These are phyloP conservation scores for Gyromitra esculenta DNA, from an alignment of 2,329 filamentous ascomycete species.

Conservation along the genomic window DNA sequence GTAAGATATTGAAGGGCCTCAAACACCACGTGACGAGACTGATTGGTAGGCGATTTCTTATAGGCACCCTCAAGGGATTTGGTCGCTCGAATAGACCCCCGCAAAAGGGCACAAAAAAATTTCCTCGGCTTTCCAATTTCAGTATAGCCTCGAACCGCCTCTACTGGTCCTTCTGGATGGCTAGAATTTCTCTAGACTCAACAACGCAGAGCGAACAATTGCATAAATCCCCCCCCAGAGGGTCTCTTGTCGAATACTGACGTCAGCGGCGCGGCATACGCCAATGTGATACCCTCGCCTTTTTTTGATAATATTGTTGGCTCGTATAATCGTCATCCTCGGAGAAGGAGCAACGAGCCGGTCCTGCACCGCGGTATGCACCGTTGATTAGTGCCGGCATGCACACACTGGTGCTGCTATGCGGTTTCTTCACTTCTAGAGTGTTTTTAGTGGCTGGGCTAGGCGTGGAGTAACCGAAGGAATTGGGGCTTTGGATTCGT, in stretches of 20 bases:
- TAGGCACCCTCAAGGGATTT: conserved; percentile 24
- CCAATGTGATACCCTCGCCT: conserved; percentile 18
- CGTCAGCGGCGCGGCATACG: background rate
- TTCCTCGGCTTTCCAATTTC: background rate
- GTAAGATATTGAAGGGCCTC: background rate
- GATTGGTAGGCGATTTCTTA: conserved; percentile 16
- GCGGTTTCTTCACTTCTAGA: background rate
- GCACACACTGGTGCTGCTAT: background rate
- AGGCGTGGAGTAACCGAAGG: conserved; percentile 1
- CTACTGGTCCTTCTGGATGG: background rate
- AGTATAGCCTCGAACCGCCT: background rate
- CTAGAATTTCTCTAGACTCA: conserved; percentile 4
- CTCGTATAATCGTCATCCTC: conserved; percentile 35
- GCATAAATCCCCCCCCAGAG: conserved; percentile 16
- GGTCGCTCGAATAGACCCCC: background rate
- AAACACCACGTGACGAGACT: conserved; percentile 21
- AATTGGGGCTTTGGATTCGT: conserved; percentile 21
- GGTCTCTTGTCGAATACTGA: background rate
- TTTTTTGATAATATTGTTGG: conserved; percentile 26
- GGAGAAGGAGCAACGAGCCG: conserved; percentile 25
- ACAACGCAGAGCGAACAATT: conserved; percentile 10
- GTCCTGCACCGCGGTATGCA: conserved; percentile 23
- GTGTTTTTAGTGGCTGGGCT: background rate
- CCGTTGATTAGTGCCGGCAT: conserved; percentile 36
- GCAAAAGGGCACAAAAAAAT: background rate